Percentiles rank a stretch among this genome's conserved stretches.
These are phyloP conservation scores for Botryotinia narcissicola DNA, from an alignment of 2,329 filamentous ascomycete species.

Conservation along the genomic window DNA sequence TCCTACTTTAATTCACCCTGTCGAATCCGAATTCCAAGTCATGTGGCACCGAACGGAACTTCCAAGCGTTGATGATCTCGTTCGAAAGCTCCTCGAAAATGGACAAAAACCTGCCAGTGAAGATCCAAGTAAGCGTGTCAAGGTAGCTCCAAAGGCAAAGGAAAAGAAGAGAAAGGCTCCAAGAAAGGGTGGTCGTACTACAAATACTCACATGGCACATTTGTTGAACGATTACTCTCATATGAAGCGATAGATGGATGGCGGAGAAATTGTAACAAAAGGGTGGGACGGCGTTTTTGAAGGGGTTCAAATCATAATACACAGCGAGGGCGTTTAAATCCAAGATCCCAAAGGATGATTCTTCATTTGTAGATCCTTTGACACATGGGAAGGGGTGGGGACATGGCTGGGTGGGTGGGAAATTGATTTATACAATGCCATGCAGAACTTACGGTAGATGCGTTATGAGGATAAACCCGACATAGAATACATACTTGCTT, in stretches of 20 bases:
- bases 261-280: neutral
- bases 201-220: conserved; percentile 40
- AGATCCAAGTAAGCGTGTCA: conserved; percentile 40
- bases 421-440: neutral
- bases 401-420: neutral
- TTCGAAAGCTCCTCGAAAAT: conserved; percentile 42
- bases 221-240: conserved; percentile 37
- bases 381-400: neutral
- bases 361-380: neutral
- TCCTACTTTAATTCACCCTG: conserved; percentile 67
- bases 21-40: conserved; percentile 78
- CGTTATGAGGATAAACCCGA: neutral
- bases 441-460: neutral
- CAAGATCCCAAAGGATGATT: neutral
- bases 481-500: neutral
- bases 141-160: conserved; percentile 38
- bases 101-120: conserved; percentile 42
- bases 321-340: neutral
- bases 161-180: conserved; percentile 41
- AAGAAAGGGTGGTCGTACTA: conserved; percentile 39
- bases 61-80: conserved; percentile 50
- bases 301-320: neutral
- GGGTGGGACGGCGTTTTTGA: conserved; percentile 7
- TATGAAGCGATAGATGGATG: conserved; percentile 29
- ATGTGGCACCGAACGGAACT: conserved; percentile 79